Percentiles rank a stretch among this genome's conserved stretches.
Evolutionary conservation across 495 filamentous ascomycete genomes (phyloP).

Genomic region (Ramalina peruviana): DNA sequence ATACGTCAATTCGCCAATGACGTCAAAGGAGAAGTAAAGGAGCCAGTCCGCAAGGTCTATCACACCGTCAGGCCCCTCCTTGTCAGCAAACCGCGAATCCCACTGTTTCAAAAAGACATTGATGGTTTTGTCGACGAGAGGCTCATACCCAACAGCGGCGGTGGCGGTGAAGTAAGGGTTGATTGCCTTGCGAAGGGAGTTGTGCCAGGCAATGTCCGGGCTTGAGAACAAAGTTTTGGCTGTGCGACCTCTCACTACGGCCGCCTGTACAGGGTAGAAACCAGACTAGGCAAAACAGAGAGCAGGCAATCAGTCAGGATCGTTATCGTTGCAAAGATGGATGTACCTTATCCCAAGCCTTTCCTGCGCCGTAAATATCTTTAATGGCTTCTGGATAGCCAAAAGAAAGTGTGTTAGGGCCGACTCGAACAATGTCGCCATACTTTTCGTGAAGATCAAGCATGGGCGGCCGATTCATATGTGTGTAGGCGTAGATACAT

Average conservation of each 20-base stretch:
- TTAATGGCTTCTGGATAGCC: slow-evolving; percentile 53
- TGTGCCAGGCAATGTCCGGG: slow-evolving; percentile 59
- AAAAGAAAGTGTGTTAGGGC: slow-evolving; percentile 54
- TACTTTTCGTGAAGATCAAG: slow-evolving; percentile 57
- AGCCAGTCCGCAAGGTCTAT: slow-evolving; percentile 63
- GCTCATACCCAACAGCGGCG: slow-evolving; percentile 57
- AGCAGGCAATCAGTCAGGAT: slow-evolving; percentile 1
- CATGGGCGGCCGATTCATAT: background rate
- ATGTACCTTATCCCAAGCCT: slow-evolving; percentile 56
- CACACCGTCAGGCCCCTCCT: slow-evolving; percentile 20
- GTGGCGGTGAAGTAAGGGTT: slow-evolving; percentile 65
- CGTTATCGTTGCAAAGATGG: background rate
- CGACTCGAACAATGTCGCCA: slow-evolving; percentile 56
- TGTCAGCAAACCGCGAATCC: slow-evolving; percentile 39
- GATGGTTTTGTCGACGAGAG: slow-evolving; percentile 54
- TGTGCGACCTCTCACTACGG: slow-evolving; percentile 46
- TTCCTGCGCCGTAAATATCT: slow-evolving; percentile 68
- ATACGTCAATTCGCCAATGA: slow-evolving; percentile 52
- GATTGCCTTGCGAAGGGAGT: slow-evolving; percentile 51
- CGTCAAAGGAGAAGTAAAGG: slow-evolving; percentile 70
- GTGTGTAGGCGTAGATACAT: slow-evolving; percentile 21
- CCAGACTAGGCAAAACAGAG: slow-evolving; percentile 35
- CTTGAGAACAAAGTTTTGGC: slow-evolving; percentile 68
- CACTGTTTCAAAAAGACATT: slow-evolving; percentile 51
- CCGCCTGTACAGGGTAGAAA: slow-evolving; percentile 57